A percentile compares a stretch with the other conserved stretches of the same genome.
These are phyloP conservation scores for Gossypium ekmanianum DNA, from an alignment of 345 rosid genomes.

Conservation along the genomic window DNA sequence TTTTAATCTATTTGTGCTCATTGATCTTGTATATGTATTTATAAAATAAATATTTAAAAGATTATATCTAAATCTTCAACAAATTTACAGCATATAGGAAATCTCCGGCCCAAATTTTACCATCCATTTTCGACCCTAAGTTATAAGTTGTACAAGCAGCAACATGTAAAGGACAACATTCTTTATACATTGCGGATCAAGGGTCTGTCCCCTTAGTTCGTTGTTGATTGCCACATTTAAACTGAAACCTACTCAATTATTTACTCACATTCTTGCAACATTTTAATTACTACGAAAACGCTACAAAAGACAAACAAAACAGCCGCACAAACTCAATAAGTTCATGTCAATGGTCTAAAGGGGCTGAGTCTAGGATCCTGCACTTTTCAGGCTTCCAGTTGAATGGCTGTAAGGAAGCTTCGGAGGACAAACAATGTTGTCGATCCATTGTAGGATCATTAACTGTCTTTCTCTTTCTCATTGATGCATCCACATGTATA, in stretches of 20 bases:
- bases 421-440: constrained; percentile 29
- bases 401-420: constrained; percentile 27
- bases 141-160: background rate
- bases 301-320: background rate
- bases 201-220: background rate
- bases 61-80: too few species aligned
- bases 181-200: constrained; percentile 15
- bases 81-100: too few species aligned
- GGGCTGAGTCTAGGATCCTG: constrained; percentile 26
- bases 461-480: constrained; percentile 38
- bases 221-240: background rate
- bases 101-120: too few species aligned
- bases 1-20: too few species aligned
- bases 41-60: too few species aligned
- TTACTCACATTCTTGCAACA: constrained; percentile 24
- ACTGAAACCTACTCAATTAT: constrained; percentile 20
- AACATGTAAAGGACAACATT: background rate
- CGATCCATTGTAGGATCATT: constrained; percentile 27
- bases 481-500: constrained; percentile 8
- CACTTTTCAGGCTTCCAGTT: constrained; percentile 26
- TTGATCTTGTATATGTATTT: too few species aligned
- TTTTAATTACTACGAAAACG: background rate
- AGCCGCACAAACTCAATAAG: constrained; percentile 18
- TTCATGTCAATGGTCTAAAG: constrained; percentile 22
- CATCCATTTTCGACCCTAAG: too few species aligned